Base-by-base conservation (phyloP, 768 basidiomycete species). In the Trametes meyenii region DNA sequence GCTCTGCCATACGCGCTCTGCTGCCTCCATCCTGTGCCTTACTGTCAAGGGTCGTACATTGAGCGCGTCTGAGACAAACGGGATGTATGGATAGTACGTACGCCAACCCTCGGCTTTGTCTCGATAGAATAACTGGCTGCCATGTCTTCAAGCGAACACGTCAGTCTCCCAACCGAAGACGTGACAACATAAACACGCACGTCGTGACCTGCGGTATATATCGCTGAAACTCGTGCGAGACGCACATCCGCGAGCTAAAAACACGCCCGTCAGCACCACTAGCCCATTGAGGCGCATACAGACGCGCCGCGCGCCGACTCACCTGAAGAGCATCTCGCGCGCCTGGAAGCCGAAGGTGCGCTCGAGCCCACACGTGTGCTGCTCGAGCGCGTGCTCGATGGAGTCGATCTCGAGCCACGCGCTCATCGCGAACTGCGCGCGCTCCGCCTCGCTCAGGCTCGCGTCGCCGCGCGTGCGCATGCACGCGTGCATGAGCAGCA, bases 241-340 rank as follows among this genome's bases (percentile, higher is more conserved):
- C 83, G 62, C 80, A 84, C 83, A 86, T 86, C 39, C 89, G 81
- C 35, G 83, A 84, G 66, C 90, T 92, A 46, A 8, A 10, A 10
- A 8, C 50, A 35, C 12, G 35, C 36, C 7, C 13, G 13, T 40
- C 23, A 43, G 39, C 12, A 43, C 12, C 19, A n/a, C n/a, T n/a
- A n/a, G n/a, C 8, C 14, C 14, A 2, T 33, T 4, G 26, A 50
- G 5, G 14, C 21, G 19, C 4, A 1, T 26, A 13, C 1, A 35
- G 19, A n/a, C 16, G 4, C 17, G 44, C 19, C 16, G 6, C 10
- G 17, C 4, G 23, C 14, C 16, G 16, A 74, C 87, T 72, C 69
- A 89, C 90, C 89, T 89, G 78, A 90, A 91, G 17, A 92, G 76
- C 67, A 83, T 88, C 67, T 91, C 90, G 43, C 88, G 78, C 42